phyloP scores from a whole-genome alignment of 257 asterid genomes.

The Linaria vulgaris region DNA sequence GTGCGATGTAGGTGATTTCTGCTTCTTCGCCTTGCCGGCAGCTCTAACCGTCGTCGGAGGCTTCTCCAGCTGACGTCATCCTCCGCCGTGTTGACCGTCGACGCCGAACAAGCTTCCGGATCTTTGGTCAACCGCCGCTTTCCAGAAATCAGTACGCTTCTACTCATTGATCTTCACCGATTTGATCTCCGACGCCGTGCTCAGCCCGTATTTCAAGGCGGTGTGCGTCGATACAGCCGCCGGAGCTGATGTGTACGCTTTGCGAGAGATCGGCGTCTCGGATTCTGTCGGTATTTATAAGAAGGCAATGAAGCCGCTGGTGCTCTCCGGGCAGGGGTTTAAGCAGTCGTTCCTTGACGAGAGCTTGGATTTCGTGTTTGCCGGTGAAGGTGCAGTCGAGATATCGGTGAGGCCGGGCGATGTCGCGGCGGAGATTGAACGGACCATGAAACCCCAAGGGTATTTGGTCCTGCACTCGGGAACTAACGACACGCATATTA shows the following conservation, averaged over 20 bases:
- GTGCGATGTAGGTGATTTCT: constrained; percentile 31
- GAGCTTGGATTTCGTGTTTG: constrained; percentile 52
- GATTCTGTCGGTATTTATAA: constrained; percentile 68
- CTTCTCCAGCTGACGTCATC: constrained; percentile 49
- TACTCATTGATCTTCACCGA: constrained; percentile 71
- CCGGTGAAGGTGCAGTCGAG: constrained; percentile 56
- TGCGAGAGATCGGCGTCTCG: constrained; percentile 72
- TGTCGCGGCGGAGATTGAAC: constrained; percentile 48
- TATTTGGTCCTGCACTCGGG: constrained; percentile 51
- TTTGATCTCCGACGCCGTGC: constrained; percentile 64
- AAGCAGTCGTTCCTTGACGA: constrained; percentile 44
- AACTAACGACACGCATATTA: constrained; percentile 44
- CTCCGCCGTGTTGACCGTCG: constrained; percentile 41
- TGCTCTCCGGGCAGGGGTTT: constrained; percentile 46
- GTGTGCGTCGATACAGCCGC: constrained; percentile 69
- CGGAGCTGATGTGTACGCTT: constrained; percentile 79
- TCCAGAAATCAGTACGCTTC: constrained; percentile 56
- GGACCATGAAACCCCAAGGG: constrained; percentile 66
- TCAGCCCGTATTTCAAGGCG: constrained; percentile 59
- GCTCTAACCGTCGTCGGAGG: constrained; percentile 40
- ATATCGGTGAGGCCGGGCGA: constrained; percentile 51
- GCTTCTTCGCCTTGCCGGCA: constrained; percentile 33
- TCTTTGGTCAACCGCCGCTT: constrained; percentile 67
- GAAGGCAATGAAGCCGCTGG: constrained; percentile 77
- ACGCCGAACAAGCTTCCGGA: constrained; percentile 61